Percentiles rank a stretch among this genome's conserved stretches.
Conservation (phyloP, 208 protist genomes). For the Wallacemonas sp. region DNA sequence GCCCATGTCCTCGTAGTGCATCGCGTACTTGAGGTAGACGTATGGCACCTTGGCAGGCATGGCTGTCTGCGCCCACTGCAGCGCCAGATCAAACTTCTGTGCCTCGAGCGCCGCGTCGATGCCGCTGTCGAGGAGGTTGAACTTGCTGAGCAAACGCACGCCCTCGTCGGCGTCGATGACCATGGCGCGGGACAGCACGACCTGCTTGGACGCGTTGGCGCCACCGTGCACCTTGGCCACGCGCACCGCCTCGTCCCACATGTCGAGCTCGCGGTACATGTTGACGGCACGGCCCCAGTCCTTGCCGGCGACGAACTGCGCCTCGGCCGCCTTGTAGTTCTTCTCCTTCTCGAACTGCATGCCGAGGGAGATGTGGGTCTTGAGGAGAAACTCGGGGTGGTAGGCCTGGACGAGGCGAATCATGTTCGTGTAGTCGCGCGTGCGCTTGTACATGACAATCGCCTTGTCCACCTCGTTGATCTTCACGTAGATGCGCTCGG, state of each 20-base stretch:
- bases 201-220: conserved; percentile 91
- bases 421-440: conserved; percentile 91
- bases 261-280: conserved; percentile 96
- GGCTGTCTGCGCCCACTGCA: conserved; percentile 90
- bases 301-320: conserved; percentile 93
- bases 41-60: conserved; percentile 94
- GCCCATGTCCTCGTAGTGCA: conserved; percentile 96
- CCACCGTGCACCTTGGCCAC: conserved; percentile 96
- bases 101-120: conserved; percentile 95
- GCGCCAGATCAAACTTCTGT: conserved; percentile 93
- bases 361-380: conserved; percentile 95
- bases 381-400: conserved; percentile 89
- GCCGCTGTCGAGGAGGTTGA: conserved; percentile 93
- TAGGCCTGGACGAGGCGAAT: conserved; percentile 93
- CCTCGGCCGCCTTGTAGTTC: conserved; percentile 93
- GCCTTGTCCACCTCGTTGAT: conserved; percentile 96
- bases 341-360: conserved; percentile 95
- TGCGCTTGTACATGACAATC: conserved; percentile 96
- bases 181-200: conserved; percentile 92
- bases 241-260: conserved; percentile 98
- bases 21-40: conserved; percentile 97
- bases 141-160: conserved; percentile 93
- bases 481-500: conserved; percentile 96
- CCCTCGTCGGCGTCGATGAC: conserved; percentile 93
- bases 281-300: conserved; percentile 96